Conservation (phyloP, 2,329 filamentous ascomycete species). For the Davidsoniella neocaledoniae region DNA sequence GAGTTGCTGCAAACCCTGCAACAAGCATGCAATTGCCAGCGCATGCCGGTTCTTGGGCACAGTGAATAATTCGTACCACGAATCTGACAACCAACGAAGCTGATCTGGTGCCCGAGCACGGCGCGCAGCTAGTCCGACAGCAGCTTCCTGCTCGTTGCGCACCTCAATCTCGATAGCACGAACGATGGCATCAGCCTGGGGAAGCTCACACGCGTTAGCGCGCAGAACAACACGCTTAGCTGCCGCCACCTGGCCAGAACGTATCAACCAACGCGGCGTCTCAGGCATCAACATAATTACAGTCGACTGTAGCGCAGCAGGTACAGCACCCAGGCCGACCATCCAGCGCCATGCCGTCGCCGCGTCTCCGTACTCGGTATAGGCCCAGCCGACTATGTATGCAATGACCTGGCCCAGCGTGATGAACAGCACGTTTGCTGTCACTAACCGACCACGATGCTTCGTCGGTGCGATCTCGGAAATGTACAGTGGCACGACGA, state of each 20-base stretch:
- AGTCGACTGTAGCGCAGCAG: conserved; percentile 53
- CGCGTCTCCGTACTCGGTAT: conserved; percentile 37
- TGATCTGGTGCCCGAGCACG: conserved; percentile 17
- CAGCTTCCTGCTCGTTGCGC: conserved; percentile 42
- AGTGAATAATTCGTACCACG: conserved; percentile 35
- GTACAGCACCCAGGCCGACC: conserved; percentile 68
- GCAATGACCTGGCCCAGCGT: conserved; percentile 80
- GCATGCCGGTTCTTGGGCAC: conserved; percentile 55
- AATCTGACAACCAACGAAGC: conserved; percentile 3
- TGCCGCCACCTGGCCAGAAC: conserved; percentile 40
- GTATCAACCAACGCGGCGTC: conserved; percentile 75
- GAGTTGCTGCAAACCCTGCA: conserved; percentile 77
- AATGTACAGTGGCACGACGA: conserved; percentile 78
- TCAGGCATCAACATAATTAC: conserved; percentile 65
- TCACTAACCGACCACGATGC: conserved; percentile 64
- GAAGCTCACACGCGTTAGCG: conserved; percentile 24
- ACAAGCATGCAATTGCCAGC: conserved; percentile 65
- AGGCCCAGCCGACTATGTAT: conserved; percentile 66
- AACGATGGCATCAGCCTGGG: conserved; percentile 42
- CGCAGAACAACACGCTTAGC: conserved; percentile 54
- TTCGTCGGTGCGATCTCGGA: conserved; percentile 66
- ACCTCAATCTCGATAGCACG: conserved; percentile 59
- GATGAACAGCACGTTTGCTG: conserved; percentile 66
- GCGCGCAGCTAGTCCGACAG: conserved; percentile 21
- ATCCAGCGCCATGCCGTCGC: conserved; percentile 72